Base-by-base conservation (phyloP, 2,329 filamentous ascomycete species). In the Ceratocystis lukuohia region DNA sequence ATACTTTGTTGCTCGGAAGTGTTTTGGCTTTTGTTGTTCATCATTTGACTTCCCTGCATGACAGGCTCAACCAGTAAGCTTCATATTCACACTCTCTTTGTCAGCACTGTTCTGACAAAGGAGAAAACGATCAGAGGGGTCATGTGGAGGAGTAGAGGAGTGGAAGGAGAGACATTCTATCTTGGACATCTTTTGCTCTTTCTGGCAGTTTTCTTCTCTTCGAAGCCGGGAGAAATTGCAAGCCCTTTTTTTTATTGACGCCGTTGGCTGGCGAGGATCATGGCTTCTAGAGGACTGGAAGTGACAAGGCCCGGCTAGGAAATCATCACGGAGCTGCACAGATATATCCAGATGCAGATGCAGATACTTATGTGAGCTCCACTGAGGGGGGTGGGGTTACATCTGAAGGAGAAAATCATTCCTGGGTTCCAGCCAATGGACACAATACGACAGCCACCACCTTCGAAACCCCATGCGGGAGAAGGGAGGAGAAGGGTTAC, bases 11-110 rank as follows among this genome's bases (percentile, higher is more conserved):
- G 56, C 56, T 59, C 53, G 28, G 25, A 33, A n/a, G 53, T 33
- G 53, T 59, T 59, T 59, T 59, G 53, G 53, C 25, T 59, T 59
- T 20, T 59, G 53, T 59, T 59, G 28, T 59, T 59, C 56, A 59
- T 59, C 28, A 59, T 59, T 59, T 33, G 56, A 59, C 28, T 59
- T 37, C 56, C 25, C 56, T 59, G 56, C 17, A n/a, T 59, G 56
- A 59, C 56, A 37, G 56, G 56, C 28, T 59, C 15, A 12, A n/a
- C 10, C 15, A 33, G n/a, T 30, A 30, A 59, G 28, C 12, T 59
- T 25, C 28, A 53, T 15, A 12, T 41, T 5, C 22, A 25, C 48
- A 22, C 48, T 25, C 2, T 28, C 8, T 28, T 10, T 15, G 25
- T 28, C 20, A 53, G 48, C 8, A 25, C 8, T 17, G 17, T 33